Conservation (phyloP, 169 alveolate genomes). For the Plasmodium vivax region DNA sequence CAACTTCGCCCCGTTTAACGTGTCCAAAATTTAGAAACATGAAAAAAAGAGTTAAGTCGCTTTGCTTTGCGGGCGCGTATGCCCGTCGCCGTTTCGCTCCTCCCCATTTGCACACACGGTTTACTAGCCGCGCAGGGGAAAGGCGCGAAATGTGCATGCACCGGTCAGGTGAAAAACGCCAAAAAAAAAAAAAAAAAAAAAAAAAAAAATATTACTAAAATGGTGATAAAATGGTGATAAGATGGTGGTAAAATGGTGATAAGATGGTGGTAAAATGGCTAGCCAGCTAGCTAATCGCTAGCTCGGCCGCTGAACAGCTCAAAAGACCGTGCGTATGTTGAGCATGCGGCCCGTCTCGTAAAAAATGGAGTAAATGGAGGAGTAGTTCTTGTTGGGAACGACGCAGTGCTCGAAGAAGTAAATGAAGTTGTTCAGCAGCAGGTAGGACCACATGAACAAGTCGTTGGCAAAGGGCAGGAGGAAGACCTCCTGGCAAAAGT, state of each 20-base stretch:
- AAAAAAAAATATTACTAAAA: neutral
- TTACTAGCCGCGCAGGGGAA: neutral
- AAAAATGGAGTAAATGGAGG: slow-evolving; percentile 65
- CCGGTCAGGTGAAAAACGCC: slow-evolving; percentile 18
- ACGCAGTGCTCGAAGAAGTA: slow-evolving; percentile 58
- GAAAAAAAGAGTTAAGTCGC: neutral
- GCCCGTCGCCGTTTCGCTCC: neutral
- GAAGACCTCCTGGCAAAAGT: slow-evolving; percentile 56
- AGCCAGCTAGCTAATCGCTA: neutral
- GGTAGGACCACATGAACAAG: slow-evolving; percentile 68
- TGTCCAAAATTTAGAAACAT: neutral
- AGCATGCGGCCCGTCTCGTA: slow-evolving; percentile 68
- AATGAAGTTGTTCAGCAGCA: slow-evolving; percentile 50
- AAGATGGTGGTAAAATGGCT: neutral
- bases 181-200: neutral
- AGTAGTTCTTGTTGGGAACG: slow-evolving; percentile 47
- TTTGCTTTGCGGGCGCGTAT: neutral
- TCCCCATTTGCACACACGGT: neutral
- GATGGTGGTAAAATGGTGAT: too few relatives aligned
- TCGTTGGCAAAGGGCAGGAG: slow-evolving; percentile 64
- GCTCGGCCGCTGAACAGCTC: neutral
- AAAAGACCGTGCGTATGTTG: slow-evolving; percentile 54
- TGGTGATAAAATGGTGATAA: too few relatives aligned
- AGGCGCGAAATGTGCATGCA: slow-evolving; percentile 10
- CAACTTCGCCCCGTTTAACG: neutral